Base-by-base conservation (phyloP, 345 rosid species). In the thale cress (Arabidopsis thaliana) region DNA sequence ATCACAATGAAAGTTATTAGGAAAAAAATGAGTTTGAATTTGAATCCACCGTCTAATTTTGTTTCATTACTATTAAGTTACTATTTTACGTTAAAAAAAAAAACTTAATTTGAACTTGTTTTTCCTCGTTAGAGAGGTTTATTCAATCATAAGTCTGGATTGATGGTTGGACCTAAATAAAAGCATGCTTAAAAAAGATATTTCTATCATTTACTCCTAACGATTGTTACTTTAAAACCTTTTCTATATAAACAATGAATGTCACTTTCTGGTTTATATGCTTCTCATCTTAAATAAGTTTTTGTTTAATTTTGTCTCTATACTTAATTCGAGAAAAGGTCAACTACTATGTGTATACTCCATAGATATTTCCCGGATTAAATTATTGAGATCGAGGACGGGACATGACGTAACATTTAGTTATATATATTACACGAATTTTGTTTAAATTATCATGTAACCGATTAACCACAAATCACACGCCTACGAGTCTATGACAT, bases 311-410 rank as follows among this genome's bases (percentile, higher is more conserved):
- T 58, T 22, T 57, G 57, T 68, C 46, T 33, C 60, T 41, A 20
- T 75, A 14, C 41, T 33, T 34, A 51, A 75, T 67, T 40, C 23
- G 50, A 13, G 45, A 76, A 67, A 75, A 75, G 16, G 79, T 61
- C 79, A 76, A 60, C 69, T 33, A 23, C n/a, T 22, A 40, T 45
- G 20, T 59, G 38, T n/a, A 46, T 36, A 56, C 6, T 55, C 45
- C 30, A 16, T 58, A 48, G 11, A 59, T 75, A 59, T 67, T 40
- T 50, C 3, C 13, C 28, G 33, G 40, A 34, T 69, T 51, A 61
- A 34, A 60, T 20, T 30, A 68, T 52, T 60, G 46, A 46, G 33
- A 51, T 76, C 0, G 13, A 69, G 16, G 49, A 52, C 13, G 42
- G 10, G 50, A 60, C 64, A 68, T 76, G 75, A 69, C 74, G 64